Conservation (phyloP, 306 rosid species). For the Rubus idaeus region DNA sequence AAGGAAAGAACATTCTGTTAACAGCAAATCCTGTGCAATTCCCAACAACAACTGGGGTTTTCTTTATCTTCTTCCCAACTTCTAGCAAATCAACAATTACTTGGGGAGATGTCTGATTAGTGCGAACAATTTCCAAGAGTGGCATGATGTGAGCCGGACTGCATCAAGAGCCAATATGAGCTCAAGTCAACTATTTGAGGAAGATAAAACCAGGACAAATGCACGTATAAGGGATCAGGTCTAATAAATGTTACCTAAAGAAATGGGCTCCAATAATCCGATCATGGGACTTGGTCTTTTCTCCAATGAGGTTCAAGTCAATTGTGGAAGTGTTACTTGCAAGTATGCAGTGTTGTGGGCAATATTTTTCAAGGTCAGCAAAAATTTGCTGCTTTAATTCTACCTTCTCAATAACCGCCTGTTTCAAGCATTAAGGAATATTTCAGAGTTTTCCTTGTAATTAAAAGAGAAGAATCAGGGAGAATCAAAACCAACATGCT, state of each 20-base stretch:
- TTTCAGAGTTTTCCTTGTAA: conserved; percentile 18
- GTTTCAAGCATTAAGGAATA: conserved; percentile 42
- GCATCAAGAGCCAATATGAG: conserved; percentile 39
- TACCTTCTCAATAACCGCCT: conserved; percentile 92
- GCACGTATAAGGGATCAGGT: background rate
- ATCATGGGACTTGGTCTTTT: conserved; percentile 70
- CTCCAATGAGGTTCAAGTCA: conserved; percentile 91
- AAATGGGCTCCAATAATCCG: conserved; percentile 94
- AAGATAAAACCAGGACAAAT: background rate
- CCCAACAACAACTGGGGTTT: conserved; percentile 96
- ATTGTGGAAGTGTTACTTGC: conserved; percentile 96
- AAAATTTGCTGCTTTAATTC: conserved; percentile 91
- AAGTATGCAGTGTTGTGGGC: conserved; percentile 87
- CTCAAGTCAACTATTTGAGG: conserved; percentile 7
- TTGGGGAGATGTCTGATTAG: conserved; percentile 79
- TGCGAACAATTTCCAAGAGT: conserved; percentile 89
- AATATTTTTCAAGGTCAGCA: conserved; percentile 86
- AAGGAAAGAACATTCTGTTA: conserved; percentile 91
- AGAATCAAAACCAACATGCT: conserved; percentile 8
- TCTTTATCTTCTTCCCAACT: conserved; percentile 76
- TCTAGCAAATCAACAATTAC: conserved; percentile 82
- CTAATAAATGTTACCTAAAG: conserved; percentile 59
- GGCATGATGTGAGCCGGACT: conserved; percentile 99
- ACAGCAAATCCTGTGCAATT: conserved; percentile 99
- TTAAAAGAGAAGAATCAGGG: conserved; percentile 20